Conservation (phyloP, 1,139 yeast species). For the Taphrina confusa region DNA sequence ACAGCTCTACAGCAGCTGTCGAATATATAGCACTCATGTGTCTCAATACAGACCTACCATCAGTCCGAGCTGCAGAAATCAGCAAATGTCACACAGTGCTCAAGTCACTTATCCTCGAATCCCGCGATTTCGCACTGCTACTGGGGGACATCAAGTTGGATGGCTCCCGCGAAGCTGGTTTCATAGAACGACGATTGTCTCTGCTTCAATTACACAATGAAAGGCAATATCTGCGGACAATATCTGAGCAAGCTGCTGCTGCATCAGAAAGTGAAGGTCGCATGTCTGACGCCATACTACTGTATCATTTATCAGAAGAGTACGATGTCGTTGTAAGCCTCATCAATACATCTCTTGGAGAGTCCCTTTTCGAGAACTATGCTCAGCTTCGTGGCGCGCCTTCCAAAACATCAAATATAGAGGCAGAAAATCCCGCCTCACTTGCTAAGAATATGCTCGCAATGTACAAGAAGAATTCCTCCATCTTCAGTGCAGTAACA, state of each 20-base stretch:
- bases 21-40: constrained; percentile 80
- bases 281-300: constrained; percentile 75
- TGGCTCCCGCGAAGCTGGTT: constrained; percentile 80
- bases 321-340: constrained; percentile 79
- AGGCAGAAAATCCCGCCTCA: constrained; percentile 49
- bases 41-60: constrained; percentile 46
- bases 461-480: constrained; percentile 46
- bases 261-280: constrained; percentile 93
- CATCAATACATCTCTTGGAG: constrained; percentile 77
- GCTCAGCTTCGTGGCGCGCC: constrained; percentile 43
- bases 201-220: constrained; percentile 62
- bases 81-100: constrained; percentile 74
- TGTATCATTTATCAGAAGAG: constrained; percentile 87
- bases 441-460: constrained; percentile 50
- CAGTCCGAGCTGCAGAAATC: constrained; percentile 52
- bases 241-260: constrained; percentile 81
- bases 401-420: constrained; percentile 43
- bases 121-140: constrained; percentile 77
- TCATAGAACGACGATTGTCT: constrained; percentile 75
- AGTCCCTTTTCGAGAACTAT: constrained; percentile 52
- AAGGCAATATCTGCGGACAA: constrained; percentile 59
- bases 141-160: constrained; percentile 77
- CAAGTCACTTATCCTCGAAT: constrained; percentile 78
- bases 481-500: constrained; percentile 39
- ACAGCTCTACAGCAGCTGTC: constrained; percentile 87